These are phyloP conservation scores for Rhodotorula sp. DNA, from an alignment of 1,284 basidiomycete genomes.

Conservation along the genomic window DNA sequence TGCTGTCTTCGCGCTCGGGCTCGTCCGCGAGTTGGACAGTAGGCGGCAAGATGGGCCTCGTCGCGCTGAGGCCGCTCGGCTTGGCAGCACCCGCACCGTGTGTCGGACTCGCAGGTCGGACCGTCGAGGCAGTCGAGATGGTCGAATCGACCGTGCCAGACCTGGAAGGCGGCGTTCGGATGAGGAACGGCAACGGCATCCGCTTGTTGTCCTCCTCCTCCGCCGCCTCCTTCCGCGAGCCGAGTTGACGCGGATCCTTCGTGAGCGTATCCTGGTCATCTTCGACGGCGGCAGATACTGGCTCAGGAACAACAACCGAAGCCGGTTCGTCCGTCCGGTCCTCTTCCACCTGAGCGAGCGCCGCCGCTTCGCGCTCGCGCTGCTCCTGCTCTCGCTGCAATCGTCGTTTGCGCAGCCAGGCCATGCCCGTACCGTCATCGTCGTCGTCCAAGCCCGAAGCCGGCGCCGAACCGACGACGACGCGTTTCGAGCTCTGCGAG, in stretches of 20 bases:
- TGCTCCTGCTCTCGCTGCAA: constrained; percentile 34
- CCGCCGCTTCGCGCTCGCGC: constrained; percentile 14
- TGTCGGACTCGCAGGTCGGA: constrained; percentile 14
- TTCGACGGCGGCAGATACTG: background rate
- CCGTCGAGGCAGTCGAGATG: constrained; percentile 20
- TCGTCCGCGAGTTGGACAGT: constrained; percentile 3
- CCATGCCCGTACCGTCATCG: constrained; percentile 44
- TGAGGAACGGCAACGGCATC: background rate
- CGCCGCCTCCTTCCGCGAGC: background rate
- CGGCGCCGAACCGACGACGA: background rate
- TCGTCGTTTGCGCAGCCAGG: constrained; percentile 42
- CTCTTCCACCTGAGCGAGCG: background rate
- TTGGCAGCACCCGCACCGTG: background rate
- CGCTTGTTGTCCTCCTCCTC: background rate
- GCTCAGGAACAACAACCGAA: background rate
- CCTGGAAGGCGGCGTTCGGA: background rate
- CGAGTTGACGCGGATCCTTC: background rate
- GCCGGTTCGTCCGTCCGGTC: background rate
- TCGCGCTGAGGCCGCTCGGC: constrained; percentile 8
- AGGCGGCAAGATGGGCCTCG: background rate
- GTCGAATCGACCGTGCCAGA: constrained; percentile 30
- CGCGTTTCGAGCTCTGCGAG: constrained; percentile 6
- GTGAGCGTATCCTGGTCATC: constrained; percentile 1
- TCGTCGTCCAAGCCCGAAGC: constrained; percentile 24
- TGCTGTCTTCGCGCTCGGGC: background rate